Percentiles rank a stretch among this genome's conserved stretches.
Conservation (phyloP, 768 basidiomycete species). For the Hydnum rufescens region DNA sequence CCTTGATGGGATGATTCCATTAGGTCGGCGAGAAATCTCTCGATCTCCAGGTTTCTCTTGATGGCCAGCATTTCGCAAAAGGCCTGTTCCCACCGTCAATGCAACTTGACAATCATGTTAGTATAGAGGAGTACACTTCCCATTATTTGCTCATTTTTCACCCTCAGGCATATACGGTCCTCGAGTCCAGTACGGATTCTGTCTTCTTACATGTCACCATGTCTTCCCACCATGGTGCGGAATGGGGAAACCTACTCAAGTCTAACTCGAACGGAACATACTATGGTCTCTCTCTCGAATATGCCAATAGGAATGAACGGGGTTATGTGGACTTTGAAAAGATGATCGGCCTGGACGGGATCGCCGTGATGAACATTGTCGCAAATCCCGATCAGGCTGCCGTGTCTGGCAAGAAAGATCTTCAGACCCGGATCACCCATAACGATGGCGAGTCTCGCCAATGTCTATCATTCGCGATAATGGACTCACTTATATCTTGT, state of each 20-base stretch:
- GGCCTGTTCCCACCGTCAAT: conserved; percentile 83
- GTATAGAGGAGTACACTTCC: conserved; percentile 19
- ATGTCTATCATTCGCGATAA: background rate
- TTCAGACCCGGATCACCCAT: conserved; percentile 82
- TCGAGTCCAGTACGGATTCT: conserved; percentile 83
- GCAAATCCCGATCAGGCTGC: conserved; percentile 58
- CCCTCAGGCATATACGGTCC: conserved; percentile 67
- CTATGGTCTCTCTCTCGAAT: conserved; percentile 67
- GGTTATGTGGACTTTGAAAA: conserved; percentile 98
- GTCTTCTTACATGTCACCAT: conserved; percentile 95
- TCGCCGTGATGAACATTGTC: conserved; percentile 83
- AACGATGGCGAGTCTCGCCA: conserved; percentile 56
- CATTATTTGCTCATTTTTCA: background rate
- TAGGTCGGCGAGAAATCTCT: conserved; percentile 26
- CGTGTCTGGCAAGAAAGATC: conserved; percentile 46
- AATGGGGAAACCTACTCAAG: conserved; percentile 83
- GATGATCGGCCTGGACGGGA: conserved; percentile 87
- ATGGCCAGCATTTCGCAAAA: conserved; percentile 66
- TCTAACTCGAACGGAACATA: conserved; percentile 98
- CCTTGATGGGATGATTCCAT: conserved; percentile 29
- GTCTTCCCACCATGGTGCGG: conserved; percentile 49
- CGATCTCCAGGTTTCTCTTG: conserved; percentile 79
- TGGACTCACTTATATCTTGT: conserved; percentile 1
- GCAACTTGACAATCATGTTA: conserved; percentile 74
- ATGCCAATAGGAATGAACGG: conserved; percentile 72